Conservation (phyloP, 2,329 filamentous ascomycete genomes). For the Fusarium luffae region DNA sequence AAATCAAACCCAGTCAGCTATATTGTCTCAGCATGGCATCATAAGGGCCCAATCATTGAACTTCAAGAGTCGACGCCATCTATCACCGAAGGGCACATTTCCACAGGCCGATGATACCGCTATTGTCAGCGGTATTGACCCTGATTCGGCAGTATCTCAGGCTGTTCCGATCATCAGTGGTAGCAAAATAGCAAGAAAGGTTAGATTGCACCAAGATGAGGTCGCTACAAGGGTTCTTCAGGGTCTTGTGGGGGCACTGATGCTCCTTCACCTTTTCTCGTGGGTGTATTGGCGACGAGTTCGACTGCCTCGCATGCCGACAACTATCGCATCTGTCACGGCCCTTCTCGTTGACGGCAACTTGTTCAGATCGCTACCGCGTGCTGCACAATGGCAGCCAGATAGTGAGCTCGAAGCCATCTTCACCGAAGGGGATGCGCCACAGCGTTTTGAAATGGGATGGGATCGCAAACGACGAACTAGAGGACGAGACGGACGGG, state of each 20-base stretch:
- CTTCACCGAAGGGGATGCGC: constrained; percentile 25
- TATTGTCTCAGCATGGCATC: constrained; percentile 52
- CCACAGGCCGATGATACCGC: constrained; percentile 29
- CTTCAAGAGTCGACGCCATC: constrained; percentile 42
- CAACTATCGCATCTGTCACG: constrained; percentile 52
- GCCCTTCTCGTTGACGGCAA: constrained; percentile 54
- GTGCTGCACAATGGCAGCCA: constrained; percentile 43
- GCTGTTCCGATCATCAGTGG: constrained; percentile 41
- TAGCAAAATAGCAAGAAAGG: constrained; percentile 21
- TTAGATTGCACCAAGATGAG: constrained; percentile 46
- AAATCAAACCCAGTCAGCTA: constrained; percentile 46
- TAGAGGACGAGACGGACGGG: constrained; percentile 26
- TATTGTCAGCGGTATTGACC: constrained; percentile 41
- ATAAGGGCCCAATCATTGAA: constrained; percentile 52
- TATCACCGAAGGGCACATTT: constrained; percentile 34
- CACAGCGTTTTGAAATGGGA: constrained; percentile 34
- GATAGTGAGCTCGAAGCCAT: constrained; percentile 31
- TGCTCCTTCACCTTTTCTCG: constrained; percentile 43
- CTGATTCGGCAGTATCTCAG: constrained; percentile 38
- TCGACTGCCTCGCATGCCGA: constrained; percentile 47
- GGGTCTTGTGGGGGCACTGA: constrained; percentile 45
- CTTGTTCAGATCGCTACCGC: constrained; percentile 44
- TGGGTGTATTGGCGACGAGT: constrained; percentile 47
- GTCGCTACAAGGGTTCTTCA: constrained; percentile 51
- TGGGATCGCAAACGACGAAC: constrained; percentile 28